Evolutionary conservation across 352 stramenopile species (phyloP), one percentile per base, ranked within the genome.

Genomic region (Phytophthora syringae): DNA sequence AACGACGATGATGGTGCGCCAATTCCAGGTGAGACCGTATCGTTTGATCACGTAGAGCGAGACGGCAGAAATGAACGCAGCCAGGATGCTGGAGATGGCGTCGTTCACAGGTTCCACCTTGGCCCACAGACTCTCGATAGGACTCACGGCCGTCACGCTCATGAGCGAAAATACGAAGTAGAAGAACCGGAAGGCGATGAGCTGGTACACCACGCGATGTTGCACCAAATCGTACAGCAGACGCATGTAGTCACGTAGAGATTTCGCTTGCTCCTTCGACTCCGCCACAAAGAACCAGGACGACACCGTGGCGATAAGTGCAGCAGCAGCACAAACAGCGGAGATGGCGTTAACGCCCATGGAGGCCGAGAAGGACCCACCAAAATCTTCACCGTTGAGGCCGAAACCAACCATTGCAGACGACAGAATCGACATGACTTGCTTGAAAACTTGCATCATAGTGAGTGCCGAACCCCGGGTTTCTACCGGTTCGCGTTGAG

Each of bases 391-490:
- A 22, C 72, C 61, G 50, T 88, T 89, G 43, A 89, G 64, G 1
- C 74, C 76, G n/a, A 89, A 73, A 10, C 78, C 78, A 4, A 81
- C 79, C 64, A 89, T 75, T 24, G 80, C 70, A 4, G 74, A 72
- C 21, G 80, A 80, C 10, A 86, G 22, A 25, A 86, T 72, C 1
- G 64, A 70, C 54, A 83, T 73, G 2, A 72, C 20, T 45, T 71
- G 61, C 36, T 79, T 70, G 54, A 72, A 68, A n/a, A 70, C 70
- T 28, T 80, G 75, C 51, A 79, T 77, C 62, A 82, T 71, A 3
- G 77, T 77, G 47, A 84, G 66, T 25, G 76, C 63, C 20, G 75
- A 80, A 18, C 80, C 79, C 24, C 82, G 77, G 53, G 61, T 67
- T 32, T 64, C 69, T 9, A 63, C 48, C 1, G 80, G 74, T 50